A percentile compares a stretch with the other conserved stretches of the same genome.
Conservation (phyloP, 148 eudicot genomes). For the Chenopodium berlandieri region DNA sequence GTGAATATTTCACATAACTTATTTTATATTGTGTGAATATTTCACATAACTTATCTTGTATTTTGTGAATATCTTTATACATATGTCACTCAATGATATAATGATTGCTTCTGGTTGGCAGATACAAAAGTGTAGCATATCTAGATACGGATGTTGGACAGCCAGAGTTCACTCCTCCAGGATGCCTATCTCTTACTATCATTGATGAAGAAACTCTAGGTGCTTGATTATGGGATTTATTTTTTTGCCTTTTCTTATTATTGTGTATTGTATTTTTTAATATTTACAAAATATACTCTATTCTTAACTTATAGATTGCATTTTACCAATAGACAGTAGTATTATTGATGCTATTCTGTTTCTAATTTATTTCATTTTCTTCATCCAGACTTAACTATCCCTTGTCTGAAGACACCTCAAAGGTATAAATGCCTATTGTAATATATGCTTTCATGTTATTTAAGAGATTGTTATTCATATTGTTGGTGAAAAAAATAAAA, state of each 20-base stretch:
- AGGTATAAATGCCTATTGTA: conserved; percentile 42
- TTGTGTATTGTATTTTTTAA: too few species aligned
- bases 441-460: background rate
- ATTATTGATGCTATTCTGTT: background rate
- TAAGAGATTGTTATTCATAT: background rate
- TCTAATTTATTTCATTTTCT: conserved; percentile 20
- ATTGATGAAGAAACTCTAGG: conserved; percentile 76
- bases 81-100: background rate
- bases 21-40: too few species aligned
- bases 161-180: conserved; percentile 94
- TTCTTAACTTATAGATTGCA: background rate
- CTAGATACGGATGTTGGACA: conserved; percentile 98
- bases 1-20: background rate
- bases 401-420: conserved; percentile 86
- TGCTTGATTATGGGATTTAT: conserved; percentile 19
- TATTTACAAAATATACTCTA: background rate
- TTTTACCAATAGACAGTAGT: background rate
- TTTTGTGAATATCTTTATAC: background rate
- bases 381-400: conserved; percentile 62
- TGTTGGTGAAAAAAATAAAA: background rate
- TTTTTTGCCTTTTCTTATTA: background rate
- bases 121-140: conserved; percentile 74
- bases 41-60: background rate
- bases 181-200: conserved; percentile 74
- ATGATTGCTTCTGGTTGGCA: conserved; percentile 28